Conservation (phyloP, 805 yeast genomes). For the Priceomyces medius region DNA sequence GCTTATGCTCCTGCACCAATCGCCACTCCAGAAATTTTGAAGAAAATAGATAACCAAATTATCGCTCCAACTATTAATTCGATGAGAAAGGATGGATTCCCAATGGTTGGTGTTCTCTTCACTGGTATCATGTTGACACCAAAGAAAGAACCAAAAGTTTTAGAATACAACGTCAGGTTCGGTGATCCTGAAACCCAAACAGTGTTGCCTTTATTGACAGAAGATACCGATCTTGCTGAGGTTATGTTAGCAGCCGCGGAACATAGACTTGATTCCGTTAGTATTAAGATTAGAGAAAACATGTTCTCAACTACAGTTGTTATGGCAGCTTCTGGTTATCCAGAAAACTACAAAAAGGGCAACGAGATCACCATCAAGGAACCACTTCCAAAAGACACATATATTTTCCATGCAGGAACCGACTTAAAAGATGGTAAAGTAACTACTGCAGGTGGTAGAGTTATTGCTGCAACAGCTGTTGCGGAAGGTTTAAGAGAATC, state of each 20-base stretch:
- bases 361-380: constrained; percentile 66
- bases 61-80: constrained; percentile 92
- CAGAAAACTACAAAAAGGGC: constrained; percentile 82
- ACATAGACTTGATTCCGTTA: constrained; percentile 85
- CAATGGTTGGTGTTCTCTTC: constrained; percentile 93
- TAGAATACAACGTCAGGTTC: constrained; percentile 96
- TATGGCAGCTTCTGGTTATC: constrained; percentile 96
- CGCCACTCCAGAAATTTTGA: constrained; percentile 73
- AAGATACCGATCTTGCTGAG: constrained; percentile 89
- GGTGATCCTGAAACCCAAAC: constrained; percentile 99
- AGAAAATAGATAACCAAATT: constrained; percentile 68
- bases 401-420: constrained; percentile 98
- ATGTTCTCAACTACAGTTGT: constrained; percentile 89
- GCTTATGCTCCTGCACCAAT: constrained; percentile 98
- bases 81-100: constrained; percentile 92
- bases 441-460: constrained; percentile 94
- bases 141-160: constrained; percentile 82
- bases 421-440: constrained; percentile 52
- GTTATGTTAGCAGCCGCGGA: constrained; percentile 92
- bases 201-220: constrained; percentile 79
- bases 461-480: constrained; percentile 88
- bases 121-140: constrained; percentile 91
- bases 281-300: constrained; percentile 49
- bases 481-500: constrained; percentile 76
- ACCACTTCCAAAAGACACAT: constrained; percentile 55